Evolutionary conservation across 306 rosid genomes (phyloP).

Genomic region (Sphenostylis stenocarpa): DNA sequence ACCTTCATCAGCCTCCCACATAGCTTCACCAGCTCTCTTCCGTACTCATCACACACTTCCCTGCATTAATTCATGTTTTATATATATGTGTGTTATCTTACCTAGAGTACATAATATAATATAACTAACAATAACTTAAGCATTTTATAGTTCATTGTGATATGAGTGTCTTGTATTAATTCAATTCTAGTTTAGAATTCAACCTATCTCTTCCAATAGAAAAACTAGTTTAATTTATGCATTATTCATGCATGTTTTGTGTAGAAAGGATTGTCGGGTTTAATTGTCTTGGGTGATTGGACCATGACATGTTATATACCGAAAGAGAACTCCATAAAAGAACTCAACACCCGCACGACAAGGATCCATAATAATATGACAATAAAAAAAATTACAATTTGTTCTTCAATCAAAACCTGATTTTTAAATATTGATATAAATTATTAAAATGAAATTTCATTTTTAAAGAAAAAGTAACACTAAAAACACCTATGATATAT

Average conservation of each 20-base stretch:
- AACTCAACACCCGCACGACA: no score
- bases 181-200: not conserved
- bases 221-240: not conserved
- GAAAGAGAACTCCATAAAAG: not conserved
- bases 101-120: not conserved
- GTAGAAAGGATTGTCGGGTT: not conserved
- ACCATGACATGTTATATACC: not conserved
- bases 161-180: not conserved
- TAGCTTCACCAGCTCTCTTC: slow-evolving; percentile 70
- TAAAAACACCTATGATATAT: no score
- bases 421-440: no score
- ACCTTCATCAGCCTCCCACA: slow-evolving; percentile 66
- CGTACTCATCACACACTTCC: slow-evolving; percentile 80
- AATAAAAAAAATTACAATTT: no score
- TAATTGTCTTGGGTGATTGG: not conserved
- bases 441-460: no score
- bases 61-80: slow-evolving; percentile 32
- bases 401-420: no score
- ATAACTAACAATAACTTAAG: not conserved
- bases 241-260: not conserved
- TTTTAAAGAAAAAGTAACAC: no score
- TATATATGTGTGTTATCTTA: not conserved
- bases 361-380: no score
- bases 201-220: not conserved
- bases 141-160: no score